Evolutionary conservation across 768 basidiomycete species (phyloP).

Genomic region (Mycena latifolia): DNA sequence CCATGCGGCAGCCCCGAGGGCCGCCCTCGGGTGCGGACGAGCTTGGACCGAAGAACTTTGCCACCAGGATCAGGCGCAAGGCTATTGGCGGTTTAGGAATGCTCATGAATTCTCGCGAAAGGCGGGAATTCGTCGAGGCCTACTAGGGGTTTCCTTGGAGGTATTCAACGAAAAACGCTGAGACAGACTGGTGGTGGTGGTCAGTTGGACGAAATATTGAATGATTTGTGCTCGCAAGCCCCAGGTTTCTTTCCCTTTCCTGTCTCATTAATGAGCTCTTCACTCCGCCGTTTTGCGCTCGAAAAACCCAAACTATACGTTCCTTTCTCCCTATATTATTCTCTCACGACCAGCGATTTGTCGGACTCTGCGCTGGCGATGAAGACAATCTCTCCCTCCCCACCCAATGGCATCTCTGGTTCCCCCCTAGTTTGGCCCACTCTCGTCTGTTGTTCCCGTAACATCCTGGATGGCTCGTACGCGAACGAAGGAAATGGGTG

Average conservation of each 20-base stretch:
- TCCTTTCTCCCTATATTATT: slow-evolving; percentile 35
- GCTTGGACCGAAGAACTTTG: slow-evolving; percentile 90
- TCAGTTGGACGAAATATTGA: slow-evolving; percentile 26
- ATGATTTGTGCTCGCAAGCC: slow-evolving; percentile 32
- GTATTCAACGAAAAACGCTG: slow-evolving; percentile 9
- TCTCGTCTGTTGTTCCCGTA: slow-evolving; percentile 8
- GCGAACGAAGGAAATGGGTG: background rate
- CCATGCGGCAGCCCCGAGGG: slow-evolving; percentile 88
- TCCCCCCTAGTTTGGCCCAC: background rate
- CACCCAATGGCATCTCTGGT: slow-evolving; percentile 6
- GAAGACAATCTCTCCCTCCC: slow-evolving; percentile 19
- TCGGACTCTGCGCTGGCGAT: background rate
- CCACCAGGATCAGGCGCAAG: slow-evolving; percentile 85
- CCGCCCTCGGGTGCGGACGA: slow-evolving; percentile 91
- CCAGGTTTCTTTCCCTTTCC: slow-evolving; percentile 25
- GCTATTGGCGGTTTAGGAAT: slow-evolving; percentile 85
- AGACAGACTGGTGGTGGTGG: slow-evolving; percentile 8
- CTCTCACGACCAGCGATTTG: slow-evolving; percentile 22
- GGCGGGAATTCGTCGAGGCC: slow-evolving; percentile 79
- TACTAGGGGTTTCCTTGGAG: slow-evolving; percentile 55
- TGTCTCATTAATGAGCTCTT: slow-evolving; percentile 29
- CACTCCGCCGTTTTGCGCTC: slow-evolving; percentile 25
- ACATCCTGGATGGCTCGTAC: slow-evolving; percentile 13
- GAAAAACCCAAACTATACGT: slow-evolving; percentile 36
- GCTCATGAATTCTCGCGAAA: slow-evolving; percentile 86